Percentiles rank a stretch among this genome's conserved stretches.
Evolutionary conservation across 441 rosid genomes (phyloP).

Genomic region (Erodium moschatum): DNA sequence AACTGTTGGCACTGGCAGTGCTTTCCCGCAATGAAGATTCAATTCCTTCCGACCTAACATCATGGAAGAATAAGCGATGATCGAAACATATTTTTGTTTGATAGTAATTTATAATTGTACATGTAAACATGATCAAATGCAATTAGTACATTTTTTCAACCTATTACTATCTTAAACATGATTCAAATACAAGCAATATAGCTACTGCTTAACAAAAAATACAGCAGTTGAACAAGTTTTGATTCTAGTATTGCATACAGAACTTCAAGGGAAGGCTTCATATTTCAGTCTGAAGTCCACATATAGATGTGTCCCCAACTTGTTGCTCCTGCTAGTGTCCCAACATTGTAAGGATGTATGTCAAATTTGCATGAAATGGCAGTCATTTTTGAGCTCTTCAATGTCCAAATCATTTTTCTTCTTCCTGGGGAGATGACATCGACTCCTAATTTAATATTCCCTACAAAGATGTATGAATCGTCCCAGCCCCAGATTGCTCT

Average conservation of each 20-base stretch:
- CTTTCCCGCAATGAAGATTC: constrained; percentile 45
- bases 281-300: constrained; percentile 34
- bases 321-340: constrained; percentile 65
- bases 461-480: constrained; percentile 53
- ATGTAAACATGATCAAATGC: background rate
- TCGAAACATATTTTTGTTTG: background rate
- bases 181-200: background rate
- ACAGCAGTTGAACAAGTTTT: background rate
- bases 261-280: too few relatives aligned
- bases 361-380: constrained; percentile 59
- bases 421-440: constrained; percentile 45
- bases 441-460: constrained; percentile 49
- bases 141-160: too few relatives aligned
- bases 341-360: constrained; percentile 55
- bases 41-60: constrained; percentile 56
- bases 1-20: constrained; percentile 59
- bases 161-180: background rate
- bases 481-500: constrained; percentile 93
- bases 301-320: constrained; percentile 61
- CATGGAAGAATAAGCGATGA: constrained; percentile 45
- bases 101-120: background rate
- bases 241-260: too few relatives aligned
- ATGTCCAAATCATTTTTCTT: constrained; percentile 31
- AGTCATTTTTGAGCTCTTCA: constrained; percentile 34
- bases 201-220: too few relatives aligned